phyloP scores from a whole-genome alignment of 441 rosid species.

The Arabidopsis lyrata region DNA sequence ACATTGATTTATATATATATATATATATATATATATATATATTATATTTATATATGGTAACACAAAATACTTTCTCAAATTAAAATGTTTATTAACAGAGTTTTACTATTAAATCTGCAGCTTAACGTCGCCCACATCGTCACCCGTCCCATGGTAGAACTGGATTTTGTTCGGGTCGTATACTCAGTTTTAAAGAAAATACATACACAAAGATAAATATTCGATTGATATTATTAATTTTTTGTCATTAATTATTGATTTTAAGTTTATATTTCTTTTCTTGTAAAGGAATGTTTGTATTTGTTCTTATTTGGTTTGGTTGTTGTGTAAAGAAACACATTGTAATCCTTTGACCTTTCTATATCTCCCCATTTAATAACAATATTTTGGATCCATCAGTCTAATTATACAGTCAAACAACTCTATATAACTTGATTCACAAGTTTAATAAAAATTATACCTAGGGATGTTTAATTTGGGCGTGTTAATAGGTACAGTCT shows the following conservation, averaged over 20 bases:
- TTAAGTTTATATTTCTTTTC: slow-evolving; percentile 1
- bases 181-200: background rate
- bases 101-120: slow-evolving; percentile 38
- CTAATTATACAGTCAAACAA: slow-evolving; percentile 3
- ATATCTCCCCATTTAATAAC: background rate
- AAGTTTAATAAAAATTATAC: too few relatives aligned
- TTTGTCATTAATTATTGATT: slow-evolving; percentile 22
- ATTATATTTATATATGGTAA: background rate
- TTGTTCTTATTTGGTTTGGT: slow-evolving; percentile 18
- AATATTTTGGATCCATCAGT: slow-evolving; percentile 4
- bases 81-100: slow-evolving; percentile 6
- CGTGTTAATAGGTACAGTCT: too few relatives aligned
- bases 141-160: slow-evolving; percentile 46
- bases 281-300: slow-evolving; percentile 12
- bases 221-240: slow-evolving; percentile 12
- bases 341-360: slow-evolving; percentile 10
- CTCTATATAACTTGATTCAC: background rate
- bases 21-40: too few relatives aligned
- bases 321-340: slow-evolving; percentile 35
- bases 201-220: slow-evolving; percentile 1
- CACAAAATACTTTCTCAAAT: background rate
- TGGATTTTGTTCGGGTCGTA: slow-evolving; percentile 15
- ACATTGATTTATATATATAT: background rate
- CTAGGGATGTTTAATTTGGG: too few relatives aligned
- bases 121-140: slow-evolving; percentile 46